These are phyloP conservation scores for Trichoderma pleuroti DNA, from an alignment of 2,329 filamentous ascomycete species.

Conservation along the genomic window DNA sequence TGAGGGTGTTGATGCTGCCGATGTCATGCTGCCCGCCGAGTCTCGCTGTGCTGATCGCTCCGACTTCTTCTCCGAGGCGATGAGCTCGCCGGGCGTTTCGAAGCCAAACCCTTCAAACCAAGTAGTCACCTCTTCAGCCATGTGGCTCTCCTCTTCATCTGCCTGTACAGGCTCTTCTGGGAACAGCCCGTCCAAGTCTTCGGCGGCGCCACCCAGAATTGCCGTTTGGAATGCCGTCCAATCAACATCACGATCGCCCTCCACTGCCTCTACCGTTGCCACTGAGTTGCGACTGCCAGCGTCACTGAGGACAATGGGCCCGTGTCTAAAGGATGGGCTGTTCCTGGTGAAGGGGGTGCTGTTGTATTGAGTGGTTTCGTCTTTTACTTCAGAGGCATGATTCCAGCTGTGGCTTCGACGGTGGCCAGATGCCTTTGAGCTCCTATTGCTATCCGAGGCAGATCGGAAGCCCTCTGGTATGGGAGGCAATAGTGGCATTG, in stretches of 20 bases:
- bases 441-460: constrained; percentile 18
- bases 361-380: constrained; percentile 47
- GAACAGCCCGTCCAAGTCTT: constrained; percentile 34
- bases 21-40: constrained; percentile 18
- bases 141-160: constrained; percentile 42
- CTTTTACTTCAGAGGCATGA: constrained; percentile 32
- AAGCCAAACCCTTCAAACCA: constrained; percentile 55
- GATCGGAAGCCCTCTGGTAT: constrained; percentile 26
- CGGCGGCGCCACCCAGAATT: constrained; percentile 55
- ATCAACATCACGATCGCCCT: constrained; percentile 51
- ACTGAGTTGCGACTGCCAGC: constrained; percentile 30
- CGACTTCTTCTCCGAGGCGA: constrained; percentile 27
- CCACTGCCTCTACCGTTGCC: constrained; percentile 17
- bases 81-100: constrained; percentile 40
- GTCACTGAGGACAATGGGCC: constrained; percentile 51
- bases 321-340: constrained; percentile 51
- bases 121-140: constrained; percentile 40
- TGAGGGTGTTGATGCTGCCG: constrained; percentile 27
- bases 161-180: constrained; percentile 25
- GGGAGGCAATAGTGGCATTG: constrained; percentile 23
- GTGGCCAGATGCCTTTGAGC: constrained; percentile 9
- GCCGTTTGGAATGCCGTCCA: constrained; percentile 66
- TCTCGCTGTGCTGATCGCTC: constrained; percentile 25
- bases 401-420: constrained; percentile 20
- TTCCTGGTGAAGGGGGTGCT: constrained; percentile 49